phyloP scores from a whole-genome alignment of 805 yeast species.

The Nakazawaea pomicola region DNA sequence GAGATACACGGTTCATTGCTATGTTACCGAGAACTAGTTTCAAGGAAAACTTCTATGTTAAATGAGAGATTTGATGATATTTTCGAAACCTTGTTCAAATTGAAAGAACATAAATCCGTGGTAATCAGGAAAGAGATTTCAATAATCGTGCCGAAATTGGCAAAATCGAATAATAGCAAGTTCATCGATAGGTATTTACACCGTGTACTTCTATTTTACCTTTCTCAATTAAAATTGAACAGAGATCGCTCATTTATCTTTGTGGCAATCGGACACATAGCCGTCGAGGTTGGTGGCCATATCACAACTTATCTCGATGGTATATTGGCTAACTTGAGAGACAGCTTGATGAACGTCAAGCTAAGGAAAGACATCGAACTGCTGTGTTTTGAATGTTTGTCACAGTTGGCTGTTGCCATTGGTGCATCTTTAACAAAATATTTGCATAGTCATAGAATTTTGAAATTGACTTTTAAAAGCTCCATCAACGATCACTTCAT shows the following conservation, averaged over 20 bases:
- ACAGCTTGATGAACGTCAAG: slow-evolving; percentile 61
- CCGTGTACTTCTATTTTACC: slow-evolving; percentile 68
- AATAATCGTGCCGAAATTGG: slow-evolving; percentile 74
- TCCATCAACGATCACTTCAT: slow-evolving; percentile 83
- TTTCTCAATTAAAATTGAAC: slow-evolving; percentile 70
- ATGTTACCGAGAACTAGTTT: slow-evolving; percentile 73
- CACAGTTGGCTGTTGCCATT: slow-evolving; percentile 80
- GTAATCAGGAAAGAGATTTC: slow-evolving; percentile 83
- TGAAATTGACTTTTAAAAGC: slow-evolving; percentile 75
- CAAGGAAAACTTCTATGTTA: slow-evolving; percentile 67
- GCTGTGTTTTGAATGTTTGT: slow-evolving; percentile 83
- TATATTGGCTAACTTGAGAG: slow-evolving; percentile 77
- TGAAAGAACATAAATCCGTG: slow-evolving; percentile 71
- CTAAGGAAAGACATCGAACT: slow-evolving; percentile 72
- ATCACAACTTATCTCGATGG: slow-evolving; percentile 87
- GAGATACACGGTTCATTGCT: slow-evolving; percentile 83
- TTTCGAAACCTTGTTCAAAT: slow-evolving; percentile 66
- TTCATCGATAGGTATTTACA: slow-evolving; percentile 82
- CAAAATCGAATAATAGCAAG: slow-evolving; percentile 66
- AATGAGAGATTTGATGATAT: slow-evolving; percentile 69
- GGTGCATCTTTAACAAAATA: slow-evolving; percentile 93
- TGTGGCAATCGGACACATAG: slow-evolving; percentile 78
- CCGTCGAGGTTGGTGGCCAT: slow-evolving; percentile 73
- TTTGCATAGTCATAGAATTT: slow-evolving; percentile 66
- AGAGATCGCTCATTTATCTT: slow-evolving; percentile 75